Conservation (phyloP, 305 asterid species). For the Petunia hybrid region DNA sequence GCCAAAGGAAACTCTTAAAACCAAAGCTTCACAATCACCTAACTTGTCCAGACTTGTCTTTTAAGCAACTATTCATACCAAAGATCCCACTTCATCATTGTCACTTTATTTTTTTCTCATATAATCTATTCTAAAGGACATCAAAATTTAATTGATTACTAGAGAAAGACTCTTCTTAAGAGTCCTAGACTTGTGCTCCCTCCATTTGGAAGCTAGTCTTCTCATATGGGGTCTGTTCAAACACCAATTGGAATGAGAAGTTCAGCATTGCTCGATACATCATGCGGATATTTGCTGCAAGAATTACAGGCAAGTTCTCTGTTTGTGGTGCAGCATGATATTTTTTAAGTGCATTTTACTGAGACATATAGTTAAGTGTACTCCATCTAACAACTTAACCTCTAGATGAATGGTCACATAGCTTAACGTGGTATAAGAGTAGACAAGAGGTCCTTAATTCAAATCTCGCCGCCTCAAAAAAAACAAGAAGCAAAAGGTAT, state of each 20-base stretch:
- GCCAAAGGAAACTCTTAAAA: constrained; percentile 65
- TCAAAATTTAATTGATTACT: constrained; percentile 40
- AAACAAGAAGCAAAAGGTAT: too few relatives aligned
- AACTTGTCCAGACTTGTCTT: constrained; percentile 79
- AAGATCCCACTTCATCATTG: constrained; percentile 54
- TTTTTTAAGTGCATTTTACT: constrained; percentile 4
- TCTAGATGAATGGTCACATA: too few relatives aligned
- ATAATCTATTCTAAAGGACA: constrained; percentile 51
- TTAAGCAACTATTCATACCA: constrained; percentile 78
- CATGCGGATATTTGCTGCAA: constrained; percentile 89
- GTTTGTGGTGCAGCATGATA: constrained; percentile 4
- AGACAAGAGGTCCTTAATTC: too few relatives aligned
- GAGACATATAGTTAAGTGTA: not conserved
- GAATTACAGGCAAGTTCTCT: constrained; percentile 75
- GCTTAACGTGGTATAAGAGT: too few relatives aligned
- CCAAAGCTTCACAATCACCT: constrained; percentile 74
- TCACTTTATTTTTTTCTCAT: constrained; percentile 41
- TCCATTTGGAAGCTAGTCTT: constrained; percentile 30
- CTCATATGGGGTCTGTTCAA: constrained; percentile 70
- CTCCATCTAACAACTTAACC: too few relatives aligned
- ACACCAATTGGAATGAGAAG: constrained; percentile 56
- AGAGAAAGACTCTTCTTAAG: constrained; percentile 29
- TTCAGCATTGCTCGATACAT: constrained; percentile 74
- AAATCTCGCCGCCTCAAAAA: too few relatives aligned
- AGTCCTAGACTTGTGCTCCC: constrained; percentile 31